Evolutionary conservation across 768 basidiomycete genomes (phyloP), one percentile per base, ranked within the genome.

Genomic region (Rhodotorula kratochvilovae): DNA sequence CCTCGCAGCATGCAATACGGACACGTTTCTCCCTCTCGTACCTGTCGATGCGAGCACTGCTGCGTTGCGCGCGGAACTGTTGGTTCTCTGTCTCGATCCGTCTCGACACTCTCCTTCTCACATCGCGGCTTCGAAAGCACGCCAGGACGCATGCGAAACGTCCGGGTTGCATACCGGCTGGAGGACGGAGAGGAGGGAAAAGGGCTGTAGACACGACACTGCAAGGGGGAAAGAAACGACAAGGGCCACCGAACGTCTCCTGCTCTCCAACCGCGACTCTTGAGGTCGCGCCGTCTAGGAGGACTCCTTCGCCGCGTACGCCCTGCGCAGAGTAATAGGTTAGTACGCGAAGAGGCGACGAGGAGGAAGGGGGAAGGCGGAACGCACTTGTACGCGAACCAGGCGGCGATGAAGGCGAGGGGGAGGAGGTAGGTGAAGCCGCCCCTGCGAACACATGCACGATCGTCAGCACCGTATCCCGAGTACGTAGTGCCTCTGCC

Each of bases 341-440:
- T 2, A n/a, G n/a, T 5, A 55, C 31, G 35, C 19, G 1, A n/a
- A 31, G 2, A 25, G 0, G 7, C 11, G 31, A 43, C 8, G 17
- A 29, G 17, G 3, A 39, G 31, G 17, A 23, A 2, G 50, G 48
- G 7, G 11, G n/a, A n/a, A 13, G 31, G 29, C 57, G 54, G 46
- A 3, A 60, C 72, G 45, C 11, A 70, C 72, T 61, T 65, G 68
- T 70, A 95, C 59, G 87, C 92, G 76, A 95, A 89, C 87, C 92
- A 94, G 60, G 85, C 92, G 72, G 86, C 90, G 57, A 95, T 82
- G 36, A 91, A 81, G 56, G 83, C 86, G 53, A 94, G 84, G 63
- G 93, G 93, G 33, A 92, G 78, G 78, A 93, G 87, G 85, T 92
- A 95, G 85, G 90, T 87, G 80, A 89, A 67, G 81, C 88, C 90